Evolutionary conservation across 1,284 basidiomycete genomes (phyloP).

Genomic region (Papiliotrema laurentii): DNA sequence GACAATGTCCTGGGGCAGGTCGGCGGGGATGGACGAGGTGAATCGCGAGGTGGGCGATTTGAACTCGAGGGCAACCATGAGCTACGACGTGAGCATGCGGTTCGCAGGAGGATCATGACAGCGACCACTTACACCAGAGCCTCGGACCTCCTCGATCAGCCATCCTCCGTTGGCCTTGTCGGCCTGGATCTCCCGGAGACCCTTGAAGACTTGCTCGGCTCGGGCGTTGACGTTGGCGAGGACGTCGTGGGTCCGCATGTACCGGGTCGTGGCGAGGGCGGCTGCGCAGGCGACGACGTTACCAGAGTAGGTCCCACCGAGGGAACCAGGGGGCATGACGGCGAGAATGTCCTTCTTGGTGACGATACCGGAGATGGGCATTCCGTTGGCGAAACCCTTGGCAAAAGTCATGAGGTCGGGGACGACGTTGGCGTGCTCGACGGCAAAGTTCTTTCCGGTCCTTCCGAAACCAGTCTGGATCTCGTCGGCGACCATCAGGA

Average conservation of each 20-base stretch:
- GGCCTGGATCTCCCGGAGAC: conserved; percentile 50
- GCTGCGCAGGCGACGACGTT: conserved; percentile 83
- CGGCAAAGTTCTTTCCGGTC: conserved; percentile 63
- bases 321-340: conserved; percentile 26
- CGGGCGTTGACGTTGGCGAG: conserved; percentile 68
- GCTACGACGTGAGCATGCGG: conserved; percentile 13
- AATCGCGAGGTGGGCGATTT: conserved; percentile 38
- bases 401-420: conserved; percentile 83
- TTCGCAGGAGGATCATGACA: not conserved
- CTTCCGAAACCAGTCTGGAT: conserved; percentile 48
- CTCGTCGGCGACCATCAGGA: conserved; percentile 56
- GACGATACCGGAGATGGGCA: conserved; percentile 83
- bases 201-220: conserved; percentile 64
- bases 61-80: conserved; percentile 77
- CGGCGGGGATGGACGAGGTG: conserved; percentile 33
- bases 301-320: conserved; percentile 55
- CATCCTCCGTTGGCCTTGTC: conserved; percentile 49
- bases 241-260: conserved; percentile 50
- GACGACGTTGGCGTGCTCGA: conserved; percentile 62
- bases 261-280: conserved; percentile 56
- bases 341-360: conserved; percentile 72
- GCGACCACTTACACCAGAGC: conserved; percentile 52
- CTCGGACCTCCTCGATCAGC: conserved; percentile 70
- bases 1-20: conserved; percentile 23
- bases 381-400: conserved; percentile 59